Conservation (phyloP, 306 rosid genomes). For the Abrus precatorius region DNA sequence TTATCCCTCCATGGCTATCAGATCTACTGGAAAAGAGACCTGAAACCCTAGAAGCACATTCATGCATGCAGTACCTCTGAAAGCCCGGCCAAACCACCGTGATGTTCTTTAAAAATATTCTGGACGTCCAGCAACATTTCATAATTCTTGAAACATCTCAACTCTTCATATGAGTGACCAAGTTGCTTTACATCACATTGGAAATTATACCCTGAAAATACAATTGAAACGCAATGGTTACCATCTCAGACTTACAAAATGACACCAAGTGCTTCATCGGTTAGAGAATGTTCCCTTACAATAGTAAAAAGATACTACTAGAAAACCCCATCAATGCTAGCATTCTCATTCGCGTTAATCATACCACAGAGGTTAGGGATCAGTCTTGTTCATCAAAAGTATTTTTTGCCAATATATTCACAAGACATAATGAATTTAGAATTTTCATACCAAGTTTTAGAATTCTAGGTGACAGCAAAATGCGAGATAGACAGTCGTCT, state of each 20-base stretch:
- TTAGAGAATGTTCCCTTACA: not conserved
- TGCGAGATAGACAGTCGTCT: slow-evolving; percentile 73
- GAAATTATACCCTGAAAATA: slow-evolving; percentile 87
- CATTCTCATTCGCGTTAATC: slow-evolving; percentile 38
- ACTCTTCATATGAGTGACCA: slow-evolving; percentile 76
- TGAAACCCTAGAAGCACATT: slow-evolving; percentile 14
- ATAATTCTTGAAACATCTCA: slow-evolving; percentile 83
- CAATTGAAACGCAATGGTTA: slow-evolving; percentile 46
- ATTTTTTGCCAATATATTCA: slow-evolving; percentile 20
- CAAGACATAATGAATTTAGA: slow-evolving; percentile 34
- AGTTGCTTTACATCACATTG: slow-evolving; percentile 88
- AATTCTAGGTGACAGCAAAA: slow-evolving; percentile 79
- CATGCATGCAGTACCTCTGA: slow-evolving; percentile 65
- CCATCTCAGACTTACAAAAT: slow-evolving; percentile 30
- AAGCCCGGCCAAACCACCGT: slow-evolving; percentile 93
- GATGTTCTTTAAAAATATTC: slow-evolving; percentile 74
- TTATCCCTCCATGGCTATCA: slow-evolving; percentile 9
- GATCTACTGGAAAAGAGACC: slow-evolving; percentile 14
- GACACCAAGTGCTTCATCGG: slow-evolving; percentile 26
- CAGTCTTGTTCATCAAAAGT: slow-evolving; percentile 3
- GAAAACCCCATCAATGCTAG: slow-evolving; percentile 9
- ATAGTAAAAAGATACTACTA: not conserved
- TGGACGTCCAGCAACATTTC: slow-evolving; percentile 88
- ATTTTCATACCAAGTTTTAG: slow-evolving; percentile 86
- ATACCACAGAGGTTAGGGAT: slow-evolving; percentile 37